These are phyloP conservation scores for Coemansia sp. DNA, from an alignment of 192 early-diverging fungal species.

Conservation along the genomic window DNA sequence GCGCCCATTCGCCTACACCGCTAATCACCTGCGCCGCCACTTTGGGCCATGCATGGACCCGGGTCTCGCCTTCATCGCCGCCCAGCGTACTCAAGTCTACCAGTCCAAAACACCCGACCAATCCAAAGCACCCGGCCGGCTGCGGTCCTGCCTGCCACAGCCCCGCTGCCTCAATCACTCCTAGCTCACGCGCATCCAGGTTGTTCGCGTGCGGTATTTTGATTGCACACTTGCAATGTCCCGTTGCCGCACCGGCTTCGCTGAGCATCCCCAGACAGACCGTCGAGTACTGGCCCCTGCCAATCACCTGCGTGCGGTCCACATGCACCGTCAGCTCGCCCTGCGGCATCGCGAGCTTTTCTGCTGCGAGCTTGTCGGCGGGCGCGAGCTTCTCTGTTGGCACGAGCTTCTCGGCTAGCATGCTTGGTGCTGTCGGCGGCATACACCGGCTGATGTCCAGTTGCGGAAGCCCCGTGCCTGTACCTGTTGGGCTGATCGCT, in stretches of 20 bases:
- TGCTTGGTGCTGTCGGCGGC: conserved; percentile 30
- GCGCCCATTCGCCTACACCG: conserved; percentile 43
- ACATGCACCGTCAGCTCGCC: conserved; percentile 16
- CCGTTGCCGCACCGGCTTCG: neutral
- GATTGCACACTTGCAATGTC: conserved; percentile 22
- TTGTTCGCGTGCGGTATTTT: conserved; percentile 48
- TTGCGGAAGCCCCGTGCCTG: conserved; percentile 25
- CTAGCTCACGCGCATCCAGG: conserved; percentile 52
- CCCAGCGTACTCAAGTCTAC: conserved; percentile 26
- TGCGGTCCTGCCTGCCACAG: conserved; percentile 38
- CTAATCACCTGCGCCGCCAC: conserved; percentile 28
- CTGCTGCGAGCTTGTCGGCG: too few relatives aligned
- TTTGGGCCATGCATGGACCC: conserved; percentile 28
- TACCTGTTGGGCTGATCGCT: neutral
- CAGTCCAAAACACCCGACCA: conserved; percentile 42
- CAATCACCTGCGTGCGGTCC: conserved; percentile 39
- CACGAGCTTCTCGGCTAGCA: conserved; percentile 23
- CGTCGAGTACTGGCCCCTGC: conserved; percentile 50
- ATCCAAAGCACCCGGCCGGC: conserved; percentile 11
- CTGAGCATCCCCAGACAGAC: conserved; percentile 38
- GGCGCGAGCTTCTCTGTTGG: conserved; percentile 9
- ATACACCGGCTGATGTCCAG: conserved; percentile 44
- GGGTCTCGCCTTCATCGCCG: conserved; percentile 12
- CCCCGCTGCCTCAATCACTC: conserved; percentile 47
- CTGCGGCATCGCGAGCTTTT: neutral